A percentile compares a stretch with the other conserved stretches of the same genome.
Conservation (phyloP, 306 rosid species). For the Astragalus glycyphyllos region DNA sequence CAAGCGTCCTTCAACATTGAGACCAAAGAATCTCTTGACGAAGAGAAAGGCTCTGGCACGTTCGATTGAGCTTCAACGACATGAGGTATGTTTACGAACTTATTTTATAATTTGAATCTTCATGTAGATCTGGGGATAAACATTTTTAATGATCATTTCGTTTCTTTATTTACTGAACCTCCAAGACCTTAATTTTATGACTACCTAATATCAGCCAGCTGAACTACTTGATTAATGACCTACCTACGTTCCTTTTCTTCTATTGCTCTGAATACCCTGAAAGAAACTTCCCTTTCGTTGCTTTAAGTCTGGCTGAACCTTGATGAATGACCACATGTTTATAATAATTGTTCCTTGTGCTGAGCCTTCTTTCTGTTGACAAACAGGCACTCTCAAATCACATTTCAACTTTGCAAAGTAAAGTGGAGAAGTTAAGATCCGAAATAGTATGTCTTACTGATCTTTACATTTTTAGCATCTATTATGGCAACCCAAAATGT, state of each 20-base stretch:
- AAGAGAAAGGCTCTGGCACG: slow-evolving; percentile 97
- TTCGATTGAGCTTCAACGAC: slow-evolving; percentile 94
- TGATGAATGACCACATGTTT: slow-evolving; percentile 8
- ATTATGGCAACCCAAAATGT: slow-evolving; percentile 25
- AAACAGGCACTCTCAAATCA: slow-evolving; percentile 82
- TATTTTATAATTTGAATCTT: slow-evolving; percentile 17
- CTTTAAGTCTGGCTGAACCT: slow-evolving; percentile 1
- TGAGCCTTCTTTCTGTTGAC: slow-evolving; percentile 38
- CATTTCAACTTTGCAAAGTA: slow-evolving; percentile 66
- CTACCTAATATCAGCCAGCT: background rate
- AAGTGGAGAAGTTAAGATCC: slow-evolving; percentile 64
- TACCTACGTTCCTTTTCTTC: slow-evolving; percentile 10
- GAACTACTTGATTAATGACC: slow-evolving; percentile 13
- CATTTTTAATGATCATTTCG: slow-evolving; percentile 5
- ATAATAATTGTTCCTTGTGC: slow-evolving; percentile 25
- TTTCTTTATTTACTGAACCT: slow-evolving; percentile 11
- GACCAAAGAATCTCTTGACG: slow-evolving; percentile 96
- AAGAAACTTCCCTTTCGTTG: slow-evolving; percentile 9
- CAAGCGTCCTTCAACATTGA: slow-evolving; percentile 74
- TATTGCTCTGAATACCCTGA: background rate
- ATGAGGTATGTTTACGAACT: slow-evolving; percentile 62
- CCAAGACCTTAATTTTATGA: slow-evolving; percentile 19
- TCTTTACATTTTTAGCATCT: slow-evolving; percentile 23
- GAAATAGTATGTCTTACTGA: slow-evolving; percentile 68
- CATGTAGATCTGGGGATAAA: slow-evolving; percentile 25